Evolutionary conservation across 305 asterid species (phyloP).

Genomic region (Fraxinus latifolia): DNA sequence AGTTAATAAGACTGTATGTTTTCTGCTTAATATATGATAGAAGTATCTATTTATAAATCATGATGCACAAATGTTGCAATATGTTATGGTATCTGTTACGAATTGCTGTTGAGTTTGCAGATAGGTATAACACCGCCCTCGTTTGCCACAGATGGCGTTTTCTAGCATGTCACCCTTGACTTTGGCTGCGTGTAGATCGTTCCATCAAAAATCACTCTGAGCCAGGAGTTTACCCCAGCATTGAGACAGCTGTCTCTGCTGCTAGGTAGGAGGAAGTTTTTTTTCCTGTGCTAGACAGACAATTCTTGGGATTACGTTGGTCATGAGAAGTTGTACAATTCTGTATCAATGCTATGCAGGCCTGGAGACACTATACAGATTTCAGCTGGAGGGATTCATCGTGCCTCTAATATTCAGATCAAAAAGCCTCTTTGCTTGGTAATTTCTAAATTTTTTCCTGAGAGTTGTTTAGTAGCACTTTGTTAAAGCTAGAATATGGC

Average conservation of each 20-base stretch:
- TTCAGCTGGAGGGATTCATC: constrained; percentile 82
- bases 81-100: constrained; percentile 39
- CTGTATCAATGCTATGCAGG: constrained; percentile 45
- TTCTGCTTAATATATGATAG: not conserved
- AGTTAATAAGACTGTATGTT: not conserved
- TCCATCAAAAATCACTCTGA: constrained; percentile 56
- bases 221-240: constrained; percentile 75
- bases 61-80: constrained; percentile 19
- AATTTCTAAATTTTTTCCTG: constrained; percentile 21
- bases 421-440: constrained; percentile 90
- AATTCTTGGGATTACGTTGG: constrained; percentile 16
- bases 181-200: constrained; percentile 91
- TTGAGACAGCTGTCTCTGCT: constrained; percentile 78
- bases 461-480: not conserved
- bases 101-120: constrained; percentile 80
- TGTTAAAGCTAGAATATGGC: not conserved
- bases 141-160: constrained; percentile 99
- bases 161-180: constrained; percentile 92
- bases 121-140: constrained; percentile 98
- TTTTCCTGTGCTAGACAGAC: not conserved
- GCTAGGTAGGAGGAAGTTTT: constrained; percentile 58
- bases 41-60: not conserved
- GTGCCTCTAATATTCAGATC: constrained; percentile 76
- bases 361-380: constrained; percentile 64
- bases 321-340: constrained; percentile 19